These are phyloP conservation scores for Xylaria flabelliformis DNA, from an alignment of 495 filamentous ascomycete species.

Conservation along the genomic window DNA sequence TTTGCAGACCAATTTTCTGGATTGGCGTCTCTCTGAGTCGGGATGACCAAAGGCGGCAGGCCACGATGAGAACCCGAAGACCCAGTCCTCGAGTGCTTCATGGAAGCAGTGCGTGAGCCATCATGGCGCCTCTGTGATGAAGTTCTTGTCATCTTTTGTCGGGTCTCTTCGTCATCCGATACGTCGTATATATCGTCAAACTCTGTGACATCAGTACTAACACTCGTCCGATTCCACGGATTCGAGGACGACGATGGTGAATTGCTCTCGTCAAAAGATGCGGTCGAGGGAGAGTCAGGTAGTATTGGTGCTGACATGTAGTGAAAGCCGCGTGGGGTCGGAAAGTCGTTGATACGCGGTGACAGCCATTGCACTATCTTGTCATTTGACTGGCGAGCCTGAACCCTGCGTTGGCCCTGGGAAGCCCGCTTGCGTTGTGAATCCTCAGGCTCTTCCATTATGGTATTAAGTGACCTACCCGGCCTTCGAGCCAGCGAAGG, in stretches of 20 bases:
- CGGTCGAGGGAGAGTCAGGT: slow-evolving; percentile 53
- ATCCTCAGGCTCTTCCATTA: slow-evolving; percentile 67
- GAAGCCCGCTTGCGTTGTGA: slow-evolving; percentile 34
- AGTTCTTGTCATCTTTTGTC: slow-evolving; percentile 36
- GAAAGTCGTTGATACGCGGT: slow-evolving; percentile 66
- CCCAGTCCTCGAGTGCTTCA: slow-evolving; percentile 36
- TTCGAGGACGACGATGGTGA: slow-evolving; percentile 59
- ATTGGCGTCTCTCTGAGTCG: slow-evolving; percentile 44
- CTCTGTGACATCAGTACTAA: slow-evolving; percentile 63
- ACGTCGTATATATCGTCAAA: slow-evolving; percentile 90
- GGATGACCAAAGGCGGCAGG: slow-evolving; percentile 77
- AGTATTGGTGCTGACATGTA: slow-evolving; percentile 62
- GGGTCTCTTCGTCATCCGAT: slow-evolving; percentile 65
- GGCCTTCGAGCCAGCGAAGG: slow-evolving; percentile 71
- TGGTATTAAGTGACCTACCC: slow-evolving; percentile 79
- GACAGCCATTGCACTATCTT: slow-evolving; percentile 62
- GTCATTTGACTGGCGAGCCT: slow-evolving; percentile 53
- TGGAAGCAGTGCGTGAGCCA: slow-evolving; percentile 41
- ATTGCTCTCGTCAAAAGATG: slow-evolving; percentile 53
- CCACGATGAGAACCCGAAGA: slow-evolving; percentile 47
- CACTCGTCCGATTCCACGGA: slow-evolving; percentile 61
- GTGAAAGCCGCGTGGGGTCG: slow-evolving; percentile 63
- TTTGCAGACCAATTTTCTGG: slow-evolving; percentile 47
- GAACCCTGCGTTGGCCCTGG: slow-evolving; percentile 40
- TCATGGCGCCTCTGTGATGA: slow-evolving; percentile 45